Evolutionary conservation across 2,329 filamentous ascomycete genomes (phyloP).

Genomic region (Arthrobotrys conoides): DNA sequence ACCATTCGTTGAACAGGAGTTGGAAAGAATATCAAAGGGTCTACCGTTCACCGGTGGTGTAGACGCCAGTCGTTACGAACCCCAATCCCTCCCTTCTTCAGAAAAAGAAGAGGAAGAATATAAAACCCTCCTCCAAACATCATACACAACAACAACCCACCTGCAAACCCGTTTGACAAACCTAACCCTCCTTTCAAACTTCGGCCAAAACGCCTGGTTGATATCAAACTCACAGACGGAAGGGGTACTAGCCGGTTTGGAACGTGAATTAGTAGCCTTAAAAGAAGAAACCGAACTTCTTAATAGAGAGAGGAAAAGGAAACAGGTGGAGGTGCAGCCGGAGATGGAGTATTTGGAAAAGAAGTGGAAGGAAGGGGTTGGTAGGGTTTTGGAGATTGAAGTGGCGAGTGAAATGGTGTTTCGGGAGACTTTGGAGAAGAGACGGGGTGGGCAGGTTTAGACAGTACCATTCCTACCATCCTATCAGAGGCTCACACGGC

Average conservation of each 20-base stretch:
- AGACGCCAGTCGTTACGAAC: slow-evolving; percentile 86
- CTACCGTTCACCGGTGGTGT: slow-evolving; percentile 75
- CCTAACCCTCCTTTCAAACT: slow-evolving; percentile 81
- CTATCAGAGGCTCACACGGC: neutral
- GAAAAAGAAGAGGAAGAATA: slow-evolving; percentile 44
- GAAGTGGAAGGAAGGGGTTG: slow-evolving; percentile 83
- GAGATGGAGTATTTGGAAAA: slow-evolving; percentile 83
- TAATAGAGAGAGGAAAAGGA: slow-evolving; percentile 77
- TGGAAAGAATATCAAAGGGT: slow-evolving; percentile 76
- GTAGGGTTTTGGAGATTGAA: slow-evolving; percentile 86
- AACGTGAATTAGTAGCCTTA: slow-evolving; percentile 79
- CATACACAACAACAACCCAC: slow-evolving; percentile 62
- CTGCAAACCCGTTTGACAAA: slow-evolving; percentile 73
- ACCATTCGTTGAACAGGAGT: slow-evolving; percentile 77
- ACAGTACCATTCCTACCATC: no score
- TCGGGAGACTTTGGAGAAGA: slow-evolving; percentile 76
- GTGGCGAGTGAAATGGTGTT: slow-evolving; percentile 82
- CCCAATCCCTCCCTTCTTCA: slow-evolving; percentile 73
- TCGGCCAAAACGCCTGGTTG: slow-evolving; percentile 93
- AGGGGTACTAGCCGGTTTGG: slow-evolving; percentile 77
- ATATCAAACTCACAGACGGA: slow-evolving; percentile 86
- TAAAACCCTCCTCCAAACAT: slow-evolving; percentile 32
- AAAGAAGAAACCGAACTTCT: slow-evolving; percentile 80
- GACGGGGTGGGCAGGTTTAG: slow-evolving; percentile 67
- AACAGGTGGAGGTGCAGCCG: slow-evolving; percentile 79